These are phyloP conservation scores for Dalechampia spathulata DNA, from an alignment of 441 rosid genomes.

Conservation along the genomic window DNA sequence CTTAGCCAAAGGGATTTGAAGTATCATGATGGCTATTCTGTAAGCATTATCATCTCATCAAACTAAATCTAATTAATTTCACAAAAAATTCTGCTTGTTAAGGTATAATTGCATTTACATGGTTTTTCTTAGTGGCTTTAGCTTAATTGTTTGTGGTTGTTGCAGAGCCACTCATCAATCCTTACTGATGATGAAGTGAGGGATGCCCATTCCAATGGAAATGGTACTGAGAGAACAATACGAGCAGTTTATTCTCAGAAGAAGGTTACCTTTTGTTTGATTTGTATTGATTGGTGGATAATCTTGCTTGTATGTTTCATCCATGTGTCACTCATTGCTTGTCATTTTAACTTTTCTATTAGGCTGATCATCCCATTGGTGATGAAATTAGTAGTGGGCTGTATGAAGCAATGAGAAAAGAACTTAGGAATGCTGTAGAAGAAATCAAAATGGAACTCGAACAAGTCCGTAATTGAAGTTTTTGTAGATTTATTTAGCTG, in stretches of 20 bases:
- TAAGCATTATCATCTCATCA: conserved; percentile 33
- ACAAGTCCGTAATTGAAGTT: conserved; percentile 26
- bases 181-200: conserved; percentile 88
- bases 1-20: conserved; percentile 62
- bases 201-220: conserved; percentile 33
- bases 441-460: conserved; percentile 53
- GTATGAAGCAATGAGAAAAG: conserved; percentile 58
- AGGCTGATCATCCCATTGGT: conserved; percentile 46
- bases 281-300: conserved; percentile 1
- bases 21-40: conserved; percentile 77
- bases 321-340: conserved; percentile 13
- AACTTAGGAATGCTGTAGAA: conserved; percentile 67
- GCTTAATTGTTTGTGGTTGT: conserved; percentile 15
- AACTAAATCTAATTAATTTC: no score
- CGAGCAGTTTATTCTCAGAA: conserved; percentile 68
- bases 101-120: neutral
- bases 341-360: conserved; percentile 7
- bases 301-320: neutral
- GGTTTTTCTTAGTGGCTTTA: neutral
- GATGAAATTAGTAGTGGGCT: conserved; percentile 41
- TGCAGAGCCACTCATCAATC: conserved; percentile 85
- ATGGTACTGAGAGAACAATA: conserved; percentile 57
- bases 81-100: no score
- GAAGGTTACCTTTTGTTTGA: conserved; percentile 42
- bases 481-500: conserved; percentile 12